Percentiles rank a stretch among this genome's conserved stretches.
These are phyloP conservation scores for Teunomyces aglyptinius DNA, from an alignment of 805 yeast genomes.

Conservation along the genomic window DNA sequence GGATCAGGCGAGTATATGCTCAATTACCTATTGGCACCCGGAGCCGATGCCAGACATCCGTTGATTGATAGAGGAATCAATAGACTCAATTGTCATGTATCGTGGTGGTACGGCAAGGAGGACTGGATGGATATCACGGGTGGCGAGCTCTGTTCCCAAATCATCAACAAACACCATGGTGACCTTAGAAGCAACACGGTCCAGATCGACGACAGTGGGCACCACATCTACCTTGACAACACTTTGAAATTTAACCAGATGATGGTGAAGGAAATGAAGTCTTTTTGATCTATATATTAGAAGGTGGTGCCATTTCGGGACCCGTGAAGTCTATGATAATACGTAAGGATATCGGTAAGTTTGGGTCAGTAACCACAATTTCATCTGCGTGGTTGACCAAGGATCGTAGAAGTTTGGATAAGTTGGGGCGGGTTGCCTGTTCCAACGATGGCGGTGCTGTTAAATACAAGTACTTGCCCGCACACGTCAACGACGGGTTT, in stretches of 20 bases:
- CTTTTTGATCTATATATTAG: slow-evolving; percentile 6
- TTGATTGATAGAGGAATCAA: slow-evolving; percentile 50
- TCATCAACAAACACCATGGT: slow-evolving; percentile 23
- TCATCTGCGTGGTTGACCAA: slow-evolving; percentile 48
- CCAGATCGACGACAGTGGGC: slow-evolving; percentile 61
- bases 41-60: slow-evolving; percentile 85
- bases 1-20: slow-evolving; percentile 95
- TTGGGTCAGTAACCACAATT: slow-evolving; percentile 51
- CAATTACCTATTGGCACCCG: slow-evolving; percentile 81
- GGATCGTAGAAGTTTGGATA: slow-evolving; percentile 28
- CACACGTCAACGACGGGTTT: slow-evolving; percentile 47
- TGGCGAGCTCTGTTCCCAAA: slow-evolving; percentile 40
- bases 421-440: slow-evolving; percentile 44
- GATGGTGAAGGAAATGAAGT: slow-evolving; percentile 51
- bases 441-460: slow-evolving; percentile 47
- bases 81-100: slow-evolving; percentile 55
- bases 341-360: slow-evolving; percentile 45
- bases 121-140: slow-evolving; percentile 62
- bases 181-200: slow-evolving; percentile 25
- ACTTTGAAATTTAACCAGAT: slow-evolving; percentile 50
- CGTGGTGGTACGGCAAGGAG: slow-evolving; percentile 84
- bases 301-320: slow-evolving; percentile 3
- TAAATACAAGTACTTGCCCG: slow-evolving; percentile 41
- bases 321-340: slow-evolving; percentile 12
- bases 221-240: slow-evolving; percentile 77